Conservation (phyloP, 2,329 filamentous ascomycete species). For the Fusarium mangiferae region DNA sequence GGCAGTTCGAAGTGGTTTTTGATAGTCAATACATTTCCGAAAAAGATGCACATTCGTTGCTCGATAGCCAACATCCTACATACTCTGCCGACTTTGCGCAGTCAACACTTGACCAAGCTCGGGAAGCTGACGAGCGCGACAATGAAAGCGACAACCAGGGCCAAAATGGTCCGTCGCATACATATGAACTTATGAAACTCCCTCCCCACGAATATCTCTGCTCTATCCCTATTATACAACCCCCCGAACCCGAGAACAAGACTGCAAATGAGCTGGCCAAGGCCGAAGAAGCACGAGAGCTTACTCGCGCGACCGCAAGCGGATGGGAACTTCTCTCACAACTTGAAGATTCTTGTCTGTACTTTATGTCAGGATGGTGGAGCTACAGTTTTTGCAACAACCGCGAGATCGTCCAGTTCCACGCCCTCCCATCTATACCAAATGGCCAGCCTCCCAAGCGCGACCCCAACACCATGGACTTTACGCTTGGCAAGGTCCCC, state of each 20-base stretch:
- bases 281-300: constrained; percentile 82
- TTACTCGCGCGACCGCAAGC: constrained; percentile 77
- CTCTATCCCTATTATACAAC: constrained; percentile 77
- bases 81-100: constrained; percentile 54
- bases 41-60: constrained; percentile 70
- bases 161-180: constrained; percentile 45
- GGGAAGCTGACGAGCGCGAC: constrained; percentile 42
- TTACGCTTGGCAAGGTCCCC: constrained; percentile 73
- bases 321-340: constrained; percentile 84
- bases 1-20: constrained; percentile 83
- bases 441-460: constrained; percentile 79
- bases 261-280: constrained; percentile 74
- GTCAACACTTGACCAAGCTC: constrained; percentile 51
- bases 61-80: constrained; percentile 57
- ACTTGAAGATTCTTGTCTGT: constrained; percentile 86
- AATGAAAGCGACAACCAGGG: constrained; percentile 43
- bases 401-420: constrained; percentile 87
- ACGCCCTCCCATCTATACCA: constrained; percentile 76
- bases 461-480: constrained; percentile 80
- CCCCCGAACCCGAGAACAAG: constrained; percentile 66
- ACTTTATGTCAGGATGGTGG: constrained; percentile 90
- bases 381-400: constrained; percentile 96
- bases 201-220: constrained; percentile 82
- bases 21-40: constrained; percentile 78
- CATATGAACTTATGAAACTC: constrained; percentile 80